A percentile compares a stretch with the other conserved stretches of the same genome.
Conservation (phyloP, 192 early-diverging fungal species). For the Backusella liffmaniae region DNA sequence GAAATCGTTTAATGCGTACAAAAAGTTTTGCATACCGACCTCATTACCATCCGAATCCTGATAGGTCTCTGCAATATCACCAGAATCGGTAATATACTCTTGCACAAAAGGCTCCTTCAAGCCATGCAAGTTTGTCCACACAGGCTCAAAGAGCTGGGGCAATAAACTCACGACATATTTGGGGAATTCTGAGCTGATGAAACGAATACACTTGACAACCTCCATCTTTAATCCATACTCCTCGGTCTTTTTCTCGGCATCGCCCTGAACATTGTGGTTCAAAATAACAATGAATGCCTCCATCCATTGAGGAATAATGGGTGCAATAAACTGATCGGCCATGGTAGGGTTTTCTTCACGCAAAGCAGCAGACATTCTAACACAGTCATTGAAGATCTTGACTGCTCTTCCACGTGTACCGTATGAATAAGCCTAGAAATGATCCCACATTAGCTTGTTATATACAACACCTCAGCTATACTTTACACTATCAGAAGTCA, state of each 20-base stretch:
- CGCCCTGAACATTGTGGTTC: constrained; percentile 47
- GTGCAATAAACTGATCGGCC: constrained; percentile 67
- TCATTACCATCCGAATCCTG: constrained; percentile 74
- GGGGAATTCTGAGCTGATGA: constrained; percentile 59
- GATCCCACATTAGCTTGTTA: background rate
- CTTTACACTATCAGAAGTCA: constrained; percentile 56
- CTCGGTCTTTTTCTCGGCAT: constrained; percentile 47
- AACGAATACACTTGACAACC: constrained; percentile 65
- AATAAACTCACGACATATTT: constrained; percentile 57
- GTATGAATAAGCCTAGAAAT: constrained; percentile 54
- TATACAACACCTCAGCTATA: background rate
- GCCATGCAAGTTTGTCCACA: constrained; percentile 68
- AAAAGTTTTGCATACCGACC: constrained; percentile 60
- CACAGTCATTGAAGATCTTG: constrained; percentile 78
- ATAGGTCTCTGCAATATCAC: constrained; percentile 40
- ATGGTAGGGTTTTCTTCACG: constrained; percentile 73
- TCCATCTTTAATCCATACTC: constrained; percentile 70
- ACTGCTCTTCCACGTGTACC: constrained; percentile 75
- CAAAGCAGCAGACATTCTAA: constrained; percentile 82
- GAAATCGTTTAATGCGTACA: constrained; percentile 72
- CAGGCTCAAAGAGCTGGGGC: constrained; percentile 54
- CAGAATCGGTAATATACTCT: constrained; percentile 46
- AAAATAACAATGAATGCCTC: constrained; percentile 63
- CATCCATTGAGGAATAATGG: constrained; percentile 81
- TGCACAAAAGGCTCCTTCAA: constrained; percentile 55